These are phyloP conservation scores for Cutaneotrichosporon daszewskae DNA, from an alignment of 1,284 basidiomycete species.

Conservation along the genomic window DNA sequence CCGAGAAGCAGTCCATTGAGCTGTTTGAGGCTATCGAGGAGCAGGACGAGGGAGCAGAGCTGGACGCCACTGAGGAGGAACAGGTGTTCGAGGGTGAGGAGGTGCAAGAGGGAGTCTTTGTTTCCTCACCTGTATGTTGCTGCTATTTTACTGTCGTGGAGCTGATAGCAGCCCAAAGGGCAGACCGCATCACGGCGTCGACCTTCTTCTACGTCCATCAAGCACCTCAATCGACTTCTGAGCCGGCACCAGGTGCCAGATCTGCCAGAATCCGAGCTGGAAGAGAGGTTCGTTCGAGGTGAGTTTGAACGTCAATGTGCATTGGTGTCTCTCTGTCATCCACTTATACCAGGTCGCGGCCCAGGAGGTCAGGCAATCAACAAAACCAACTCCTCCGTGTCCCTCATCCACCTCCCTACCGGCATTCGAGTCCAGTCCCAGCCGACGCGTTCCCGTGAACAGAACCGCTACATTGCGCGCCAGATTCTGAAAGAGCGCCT, in stretches of 20 bases:
- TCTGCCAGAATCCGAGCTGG: constrained; percentile 41
- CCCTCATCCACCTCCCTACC: constrained; percentile 47
- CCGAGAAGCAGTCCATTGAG: too few relatives aligned
- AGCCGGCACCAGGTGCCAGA: constrained; percentile 23
- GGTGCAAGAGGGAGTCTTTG: too few relatives aligned
- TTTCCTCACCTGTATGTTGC: too few relatives aligned
- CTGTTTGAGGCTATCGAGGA: too few relatives aligned
- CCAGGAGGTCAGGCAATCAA: constrained; percentile 51
- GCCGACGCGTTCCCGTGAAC: constrained; percentile 47
- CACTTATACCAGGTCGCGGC: constrained; percentile 36
- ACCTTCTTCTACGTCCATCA: constrained; percentile 24
- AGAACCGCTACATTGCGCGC: constrained; percentile 47
- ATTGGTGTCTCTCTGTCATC: neutral
- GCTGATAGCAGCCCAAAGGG: too few relatives aligned
- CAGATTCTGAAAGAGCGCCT: constrained; percentile 43
- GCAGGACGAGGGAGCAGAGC: too few relatives aligned
- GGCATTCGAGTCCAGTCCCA: constrained; percentile 49
- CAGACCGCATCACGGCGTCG: neutral
- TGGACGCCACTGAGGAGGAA: neutral
- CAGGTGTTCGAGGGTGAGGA: too few relatives aligned
- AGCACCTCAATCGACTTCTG: constrained; percentile 37
- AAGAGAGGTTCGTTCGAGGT: constrained; percentile 47
- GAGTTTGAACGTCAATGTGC: constrained; percentile 11
- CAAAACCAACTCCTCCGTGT: constrained; percentile 49
- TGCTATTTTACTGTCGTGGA: too few relatives aligned